Conservation (phyloP, 1,284 basidiomycete genomes). For the Earliella scabrosa region DNA sequence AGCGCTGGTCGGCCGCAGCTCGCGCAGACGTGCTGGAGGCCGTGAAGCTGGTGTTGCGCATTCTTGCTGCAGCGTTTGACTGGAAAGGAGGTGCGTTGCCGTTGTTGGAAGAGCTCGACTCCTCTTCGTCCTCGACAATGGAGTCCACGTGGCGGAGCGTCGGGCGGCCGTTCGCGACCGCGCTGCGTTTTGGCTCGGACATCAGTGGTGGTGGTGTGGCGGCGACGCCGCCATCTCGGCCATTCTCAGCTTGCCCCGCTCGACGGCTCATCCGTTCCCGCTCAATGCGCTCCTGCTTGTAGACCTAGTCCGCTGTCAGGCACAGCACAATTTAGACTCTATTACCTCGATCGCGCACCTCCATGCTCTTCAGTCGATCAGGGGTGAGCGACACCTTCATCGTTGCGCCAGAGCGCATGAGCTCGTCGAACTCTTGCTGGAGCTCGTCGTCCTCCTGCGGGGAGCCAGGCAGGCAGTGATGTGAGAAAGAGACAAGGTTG, state of each 20-base stretch:
- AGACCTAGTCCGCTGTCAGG: slow-evolving; percentile 23
- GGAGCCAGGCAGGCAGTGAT: not conserved
- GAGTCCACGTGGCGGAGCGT: slow-evolving; percentile 62
- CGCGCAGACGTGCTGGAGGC: slow-evolving; percentile 20
- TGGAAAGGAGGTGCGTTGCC: slow-evolving; percentile 27
- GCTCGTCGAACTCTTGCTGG: slow-evolving; percentile 85
- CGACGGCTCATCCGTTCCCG: slow-evolving; percentile 33
- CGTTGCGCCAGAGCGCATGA: slow-evolving; percentile 85
- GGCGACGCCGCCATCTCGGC: slow-evolving; percentile 15
- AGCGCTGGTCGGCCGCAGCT: slow-evolving; percentile 23
- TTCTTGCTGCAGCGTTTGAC: slow-evolving; percentile 24
- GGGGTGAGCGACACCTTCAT: slow-evolving; percentile 97
- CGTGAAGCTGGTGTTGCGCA: slow-evolving; percentile 30
- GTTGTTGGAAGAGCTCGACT: slow-evolving; percentile 25
- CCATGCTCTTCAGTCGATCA: slow-evolving; percentile 87
- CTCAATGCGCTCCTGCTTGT: slow-evolving; percentile 32
- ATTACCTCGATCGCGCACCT: slow-evolving; percentile 65
- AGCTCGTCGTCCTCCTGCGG: slow-evolving; percentile 54
- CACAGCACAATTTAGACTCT: slow-evolving; percentile 1
- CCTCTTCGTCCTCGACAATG: slow-evolving; percentile 51
- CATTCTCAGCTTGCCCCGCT: slow-evolving; percentile 15
- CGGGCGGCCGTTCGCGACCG: slow-evolving; percentile 25
- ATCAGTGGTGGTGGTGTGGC: not conserved
- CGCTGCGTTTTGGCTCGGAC: slow-evolving; percentile 10
- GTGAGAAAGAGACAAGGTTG: slow-evolving; percentile 12